phyloP scores from a whole-genome alignment of 2,329 filamentous ascomycete species.

The Claviceps digitariae region DNA sequence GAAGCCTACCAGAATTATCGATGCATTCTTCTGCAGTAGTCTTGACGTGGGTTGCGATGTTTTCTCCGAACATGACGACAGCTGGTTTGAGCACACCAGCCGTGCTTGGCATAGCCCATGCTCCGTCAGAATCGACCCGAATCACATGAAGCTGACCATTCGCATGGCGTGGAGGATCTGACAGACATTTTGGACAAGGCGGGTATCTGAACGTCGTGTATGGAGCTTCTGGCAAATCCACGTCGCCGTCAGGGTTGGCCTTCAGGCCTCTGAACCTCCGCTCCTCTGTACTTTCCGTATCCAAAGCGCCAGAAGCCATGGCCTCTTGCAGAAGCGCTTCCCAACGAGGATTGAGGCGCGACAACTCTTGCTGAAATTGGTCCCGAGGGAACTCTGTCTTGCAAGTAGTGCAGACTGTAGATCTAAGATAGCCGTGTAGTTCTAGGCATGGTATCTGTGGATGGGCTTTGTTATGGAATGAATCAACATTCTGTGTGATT shows the following conservation, averaged over 20 bases:
- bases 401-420: conserved; percentile 71
- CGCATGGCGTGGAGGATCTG: conserved; percentile 40
- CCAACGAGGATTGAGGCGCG: conserved; percentile 77
- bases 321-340: conserved; percentile 59
- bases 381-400: conserved; percentile 55
- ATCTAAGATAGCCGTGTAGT: conserved; percentile 80
- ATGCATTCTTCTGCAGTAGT: conserved; percentile 64
- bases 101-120: conserved; percentile 51
- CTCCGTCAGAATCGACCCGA: conserved; percentile 65
- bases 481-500: conserved; percentile 95
- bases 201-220: conserved; percentile 89
- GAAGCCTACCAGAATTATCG: conserved; percentile 58
- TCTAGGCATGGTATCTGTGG: conserved; percentile 64
- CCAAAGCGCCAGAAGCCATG: conserved; percentile 58
- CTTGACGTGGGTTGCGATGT: conserved; percentile 58
- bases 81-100: conserved; percentile 83
- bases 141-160: conserved; percentile 46
- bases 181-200: conserved; percentile 68
- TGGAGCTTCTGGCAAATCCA: conserved; percentile 74
- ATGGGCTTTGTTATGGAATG: conserved; percentile 72
- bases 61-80: conserved; percentile 95
- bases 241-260: conserved; percentile 88
- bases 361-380: conserved; percentile 62
- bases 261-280: conserved; percentile 56
- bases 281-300: conserved; percentile 62